Evolutionary conservation across 2,329 filamentous ascomycete genomes (phyloP).

Genomic region (Madurella mycetomatis): DNA sequence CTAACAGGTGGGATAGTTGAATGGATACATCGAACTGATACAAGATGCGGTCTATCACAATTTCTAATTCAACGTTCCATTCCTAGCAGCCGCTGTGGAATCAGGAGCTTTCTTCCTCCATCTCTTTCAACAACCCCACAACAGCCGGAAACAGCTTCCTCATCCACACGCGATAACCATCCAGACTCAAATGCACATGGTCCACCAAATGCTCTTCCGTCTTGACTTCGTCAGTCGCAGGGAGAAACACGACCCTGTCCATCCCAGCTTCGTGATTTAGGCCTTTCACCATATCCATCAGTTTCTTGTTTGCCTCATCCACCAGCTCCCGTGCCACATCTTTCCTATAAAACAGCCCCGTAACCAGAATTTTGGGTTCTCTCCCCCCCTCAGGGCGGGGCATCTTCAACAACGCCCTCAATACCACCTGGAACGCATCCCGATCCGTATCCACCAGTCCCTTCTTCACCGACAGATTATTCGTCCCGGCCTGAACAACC

Average conservation of each 20-base stretch:
- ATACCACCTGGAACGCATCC: constrained; percentile 7
- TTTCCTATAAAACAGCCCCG: constrained; percentile 16
- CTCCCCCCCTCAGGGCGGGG: background rate
- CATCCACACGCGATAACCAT: constrained; percentile 19
- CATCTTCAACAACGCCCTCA: constrained; percentile 6
- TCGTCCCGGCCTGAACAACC: constrained; percentile 23
- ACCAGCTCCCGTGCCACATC: constrained; percentile 10
- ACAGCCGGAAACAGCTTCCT: constrained; percentile 7
- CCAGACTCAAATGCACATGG: constrained; percentile 21
- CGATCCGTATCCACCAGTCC: constrained; percentile 15
- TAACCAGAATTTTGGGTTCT: constrained; percentile 14
- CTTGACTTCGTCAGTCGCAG: background rate
- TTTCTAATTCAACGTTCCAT: background rate
- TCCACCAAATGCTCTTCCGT: constrained; percentile 18
- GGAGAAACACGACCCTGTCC: constrained; percentile 8
- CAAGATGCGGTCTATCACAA: too few species aligned
- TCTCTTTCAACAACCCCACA: background rate
- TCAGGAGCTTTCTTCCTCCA: background rate
- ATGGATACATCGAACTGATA: too few species aligned
- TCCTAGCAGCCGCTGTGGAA: background rate
- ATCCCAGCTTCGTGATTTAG: background rate
- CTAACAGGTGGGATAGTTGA: too few species aligned
- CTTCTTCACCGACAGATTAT: constrained; percentile 17
- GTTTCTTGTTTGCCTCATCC: constrained; percentile 6
- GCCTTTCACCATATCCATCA: background rate